Percentiles rank a stretch among this genome's conserved stretches.
These are phyloP conservation scores for Catunica adiposa DNA, from an alignment of 2,329 filamentous ascomycete species.

Conservation along the genomic window DNA sequence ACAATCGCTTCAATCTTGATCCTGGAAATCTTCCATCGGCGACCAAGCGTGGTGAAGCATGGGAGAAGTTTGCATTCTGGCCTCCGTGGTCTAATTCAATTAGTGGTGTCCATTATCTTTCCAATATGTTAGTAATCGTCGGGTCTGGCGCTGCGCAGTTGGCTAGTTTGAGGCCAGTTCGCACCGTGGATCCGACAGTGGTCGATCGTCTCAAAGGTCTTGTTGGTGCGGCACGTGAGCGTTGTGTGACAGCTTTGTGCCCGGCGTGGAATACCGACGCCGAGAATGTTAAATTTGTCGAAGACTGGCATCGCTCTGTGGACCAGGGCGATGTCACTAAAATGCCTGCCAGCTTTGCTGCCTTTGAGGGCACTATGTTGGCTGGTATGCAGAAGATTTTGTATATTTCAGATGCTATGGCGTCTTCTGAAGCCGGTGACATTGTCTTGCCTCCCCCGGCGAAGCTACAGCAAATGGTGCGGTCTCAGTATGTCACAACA, in stretches of 20 bases:
- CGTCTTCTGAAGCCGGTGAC: constrained; percentile 53
- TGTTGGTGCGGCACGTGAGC: constrained; percentile 64
- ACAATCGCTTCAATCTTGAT: constrained; percentile 68
- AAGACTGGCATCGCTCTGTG: constrained; percentile 77
- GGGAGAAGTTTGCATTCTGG: constrained; percentile 95
- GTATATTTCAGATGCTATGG: constrained; percentile 75
- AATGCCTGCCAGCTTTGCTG: constrained; percentile 73
- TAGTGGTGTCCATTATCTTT: constrained; percentile 79
- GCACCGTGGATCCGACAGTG: constrained; percentile 35
- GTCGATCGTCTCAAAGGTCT: constrained; percentile 60
- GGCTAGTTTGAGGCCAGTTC: constrained; percentile 54
- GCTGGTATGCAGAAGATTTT: constrained; percentile 86
- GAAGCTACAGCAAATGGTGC: constrained; percentile 80
- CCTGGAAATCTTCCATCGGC: constrained; percentile 60
- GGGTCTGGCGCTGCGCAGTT: constrained; percentile 80
- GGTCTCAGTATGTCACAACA: constrained; percentile 81
- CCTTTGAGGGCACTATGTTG: constrained; percentile 70
- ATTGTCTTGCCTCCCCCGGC: constrained; percentile 73
- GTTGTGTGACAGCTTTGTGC: constrained; percentile 71
- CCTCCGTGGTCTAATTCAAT: constrained; percentile 83
- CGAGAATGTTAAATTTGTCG: constrained; percentile 78
- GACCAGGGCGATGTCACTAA: constrained; percentile 77
- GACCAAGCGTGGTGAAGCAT: constrained; percentile 63
- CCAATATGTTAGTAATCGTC: constrained; percentile 64
- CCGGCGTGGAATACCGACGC: constrained; percentile 87